These are phyloP conservation scores for Cystobasidium tubakii DNA, from an alignment of 768 basidiomycete species.

Conservation along the genomic window DNA sequence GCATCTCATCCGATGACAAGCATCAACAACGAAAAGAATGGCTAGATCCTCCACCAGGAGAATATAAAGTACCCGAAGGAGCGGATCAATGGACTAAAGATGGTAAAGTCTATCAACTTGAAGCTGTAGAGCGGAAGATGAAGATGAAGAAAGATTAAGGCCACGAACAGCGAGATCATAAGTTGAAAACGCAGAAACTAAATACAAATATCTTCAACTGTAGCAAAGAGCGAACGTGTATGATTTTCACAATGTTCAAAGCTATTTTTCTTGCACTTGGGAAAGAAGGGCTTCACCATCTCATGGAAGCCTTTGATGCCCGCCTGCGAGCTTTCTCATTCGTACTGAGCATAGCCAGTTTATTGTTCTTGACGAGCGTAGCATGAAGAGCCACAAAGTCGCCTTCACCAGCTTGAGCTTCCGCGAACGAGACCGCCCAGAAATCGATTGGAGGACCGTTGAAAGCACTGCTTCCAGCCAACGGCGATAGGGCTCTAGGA, in stretches of 20 bases:
- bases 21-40: constrained; percentile 13
- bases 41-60: constrained; percentile 25
- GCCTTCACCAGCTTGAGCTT: neutral
- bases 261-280: too few relatives aligned
- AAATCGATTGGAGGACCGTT: neutral
- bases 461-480: too few relatives aligned
- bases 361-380: neutral
- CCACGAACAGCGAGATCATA: neutral
- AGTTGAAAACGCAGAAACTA: too few relatives aligned
- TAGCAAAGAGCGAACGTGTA: too few relatives aligned
- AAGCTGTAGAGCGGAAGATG: neutral
- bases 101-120: constrained; percentile 7
- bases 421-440: constrained; percentile 7
- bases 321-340: constrained; percentile 8
- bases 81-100: constrained; percentile 27
- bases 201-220: too few relatives aligned
- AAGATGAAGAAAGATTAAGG: neutral
- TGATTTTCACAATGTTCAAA: too few relatives aligned
- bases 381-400: constrained; percentile 11
- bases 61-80: constrained; percentile 20
- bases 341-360: neutral
- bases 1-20: constrained; percentile 26
- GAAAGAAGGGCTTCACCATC: neutral
- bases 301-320: constrained; percentile 7
- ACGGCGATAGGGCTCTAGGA: neutral